phyloP scores from a whole-genome alignment of 768 basidiomycete species.

The Steccherinum ochraceum region DNA sequence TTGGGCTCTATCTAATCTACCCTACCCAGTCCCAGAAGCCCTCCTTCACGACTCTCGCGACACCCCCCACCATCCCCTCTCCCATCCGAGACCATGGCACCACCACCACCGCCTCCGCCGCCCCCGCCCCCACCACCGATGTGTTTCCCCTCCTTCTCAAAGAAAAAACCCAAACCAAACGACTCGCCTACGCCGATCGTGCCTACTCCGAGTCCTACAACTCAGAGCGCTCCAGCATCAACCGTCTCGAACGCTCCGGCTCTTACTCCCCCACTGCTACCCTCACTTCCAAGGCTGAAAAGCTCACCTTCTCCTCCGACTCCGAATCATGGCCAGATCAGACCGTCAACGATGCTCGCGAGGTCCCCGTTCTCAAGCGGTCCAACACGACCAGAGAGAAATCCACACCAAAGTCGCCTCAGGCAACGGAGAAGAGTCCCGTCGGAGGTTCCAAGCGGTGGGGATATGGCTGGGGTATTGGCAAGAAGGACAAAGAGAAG shows the following conservation, averaged over 20 bases:
- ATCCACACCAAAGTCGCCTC: conserved; percentile 12
- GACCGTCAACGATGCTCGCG: conserved; percentile 13
- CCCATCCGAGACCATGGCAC: conserved; percentile 17
- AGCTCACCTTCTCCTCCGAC: conserved; percentile 26
- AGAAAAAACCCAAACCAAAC: conserved; percentile 16
- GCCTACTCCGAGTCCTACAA: conserved; percentile 15
- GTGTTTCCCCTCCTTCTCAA: conserved; percentile 21
- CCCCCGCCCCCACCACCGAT: conserved; percentile 23
- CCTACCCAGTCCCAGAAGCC: background rate
- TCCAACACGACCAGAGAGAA: conserved; percentile 12
- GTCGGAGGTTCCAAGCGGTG: conserved; percentile 25
- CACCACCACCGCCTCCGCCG: conserved; percentile 24
- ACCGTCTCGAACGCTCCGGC: conserved; percentile 16
- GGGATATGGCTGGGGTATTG: conserved; percentile 63
- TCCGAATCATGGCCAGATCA: conserved; percentile 22
- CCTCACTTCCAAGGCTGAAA: conserved; percentile 25
- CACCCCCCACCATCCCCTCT: conserved; percentile 11
- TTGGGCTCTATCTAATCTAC: background rate
- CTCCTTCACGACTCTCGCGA: conserved; percentile 21
- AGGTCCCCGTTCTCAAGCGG: conserved; percentile 16
- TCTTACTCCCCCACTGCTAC: conserved; percentile 29
- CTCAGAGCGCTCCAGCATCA: conserved; percentile 20
- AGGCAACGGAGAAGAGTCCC: conserved; percentile 8
- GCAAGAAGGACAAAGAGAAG: conserved; percentile 38
- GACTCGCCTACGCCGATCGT: conserved; percentile 20